Conservation (phyloP, 2,329 filamentous ascomycete genomes). For the Fusarium nurragi region DNA sequence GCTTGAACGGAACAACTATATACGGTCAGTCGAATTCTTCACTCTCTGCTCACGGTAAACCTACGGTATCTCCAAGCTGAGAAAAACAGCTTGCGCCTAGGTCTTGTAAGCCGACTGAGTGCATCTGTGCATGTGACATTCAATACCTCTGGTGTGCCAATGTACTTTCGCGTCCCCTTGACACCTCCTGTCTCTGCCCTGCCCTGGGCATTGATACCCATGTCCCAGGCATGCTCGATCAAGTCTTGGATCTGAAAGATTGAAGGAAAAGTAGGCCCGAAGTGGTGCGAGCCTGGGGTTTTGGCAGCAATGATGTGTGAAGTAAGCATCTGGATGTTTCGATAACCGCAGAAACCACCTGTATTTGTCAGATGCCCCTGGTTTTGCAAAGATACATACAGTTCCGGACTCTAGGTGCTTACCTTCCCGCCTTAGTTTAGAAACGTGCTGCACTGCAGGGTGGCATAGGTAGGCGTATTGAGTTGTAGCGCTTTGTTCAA, state of each 20-base stretch:
- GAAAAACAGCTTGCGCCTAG: constrained; percentile 81
- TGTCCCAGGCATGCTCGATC: constrained; percentile 90
- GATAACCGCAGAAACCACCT: constrained; percentile 93
- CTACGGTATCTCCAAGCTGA: constrained; percentile 72
- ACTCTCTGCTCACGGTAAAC: constrained; percentile 37
- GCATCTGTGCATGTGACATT: background rate
- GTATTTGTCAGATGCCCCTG: background rate
- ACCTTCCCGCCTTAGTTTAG: constrained; percentile 81
- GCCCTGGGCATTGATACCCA: constrained; percentile 79
- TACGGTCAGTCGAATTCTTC: background rate
- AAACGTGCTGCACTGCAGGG: constrained; percentile 78
- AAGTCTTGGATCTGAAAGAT: constrained; percentile 85
- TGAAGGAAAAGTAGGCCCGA: constrained; percentile 71
- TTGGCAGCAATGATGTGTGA: constrained; percentile 76
- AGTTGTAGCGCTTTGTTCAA: constrained; percentile 69
- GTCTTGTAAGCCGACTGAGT: background rate
- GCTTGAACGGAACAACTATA: constrained; percentile 69
- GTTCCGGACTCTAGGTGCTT: constrained; percentile 6
- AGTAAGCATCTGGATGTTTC: constrained; percentile 91
- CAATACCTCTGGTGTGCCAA: constrained; percentile 86
- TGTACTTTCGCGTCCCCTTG: constrained; percentile 89
- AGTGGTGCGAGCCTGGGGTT: constrained; percentile 66
- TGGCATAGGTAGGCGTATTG: constrained; percentile 83
- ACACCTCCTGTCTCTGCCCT: constrained; percentile 87
- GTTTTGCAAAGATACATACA: background rate